Evolutionary conservation across 768 basidiomycete species (phyloP).

Genomic region (Daedalea quercina): DNA sequence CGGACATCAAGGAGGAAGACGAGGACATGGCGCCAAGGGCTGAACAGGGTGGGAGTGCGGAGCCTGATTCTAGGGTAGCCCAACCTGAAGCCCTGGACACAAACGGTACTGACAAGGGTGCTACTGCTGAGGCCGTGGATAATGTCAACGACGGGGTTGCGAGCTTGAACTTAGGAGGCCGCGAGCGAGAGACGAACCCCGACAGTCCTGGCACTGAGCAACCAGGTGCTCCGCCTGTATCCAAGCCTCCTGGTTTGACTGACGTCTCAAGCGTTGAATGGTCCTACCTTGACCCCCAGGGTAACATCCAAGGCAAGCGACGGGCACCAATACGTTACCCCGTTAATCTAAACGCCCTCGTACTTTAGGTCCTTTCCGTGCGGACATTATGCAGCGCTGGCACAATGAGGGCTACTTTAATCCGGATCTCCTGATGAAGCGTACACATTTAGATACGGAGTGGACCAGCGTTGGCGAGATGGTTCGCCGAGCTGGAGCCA

Average conservation of each 20-base stretch:
- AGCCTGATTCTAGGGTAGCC: not conserved
- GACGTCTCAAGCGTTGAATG: conserved; percentile 69
- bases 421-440: conserved; percentile 76
- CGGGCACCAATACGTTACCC: not conserved
- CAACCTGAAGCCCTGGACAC: not conserved
- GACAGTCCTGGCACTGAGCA: conserved; percentile 27
- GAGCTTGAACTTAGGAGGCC: not conserved
- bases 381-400: conserved; percentile 93
- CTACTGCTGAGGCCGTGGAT: too few species aligned
- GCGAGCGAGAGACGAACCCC: not conserved
- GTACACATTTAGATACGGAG: conserved; percentile 59
- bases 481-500: conserved; percentile 42
- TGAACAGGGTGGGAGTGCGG: not conserved
- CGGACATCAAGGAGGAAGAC: conserved; percentile 56
- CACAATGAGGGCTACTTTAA: conserved; percentile 86
- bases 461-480: conserved; percentile 65
- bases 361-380: conserved; percentile 75
- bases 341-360: conserved; percentile 4
- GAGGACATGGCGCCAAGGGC: conserved; percentile 24
- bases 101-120: not conserved
- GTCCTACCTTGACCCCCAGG: conserved; percentile 90
- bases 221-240: not conserved
- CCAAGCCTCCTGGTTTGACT: conserved; percentile 34
- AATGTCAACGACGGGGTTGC: not conserved
- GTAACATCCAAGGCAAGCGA: conserved; percentile 78